Evolutionary conservation across 768 basidiomycete species (phyloP), one percentile per base, ranked within the genome.

Genomic region (Leccinum incarnatum): DNA sequence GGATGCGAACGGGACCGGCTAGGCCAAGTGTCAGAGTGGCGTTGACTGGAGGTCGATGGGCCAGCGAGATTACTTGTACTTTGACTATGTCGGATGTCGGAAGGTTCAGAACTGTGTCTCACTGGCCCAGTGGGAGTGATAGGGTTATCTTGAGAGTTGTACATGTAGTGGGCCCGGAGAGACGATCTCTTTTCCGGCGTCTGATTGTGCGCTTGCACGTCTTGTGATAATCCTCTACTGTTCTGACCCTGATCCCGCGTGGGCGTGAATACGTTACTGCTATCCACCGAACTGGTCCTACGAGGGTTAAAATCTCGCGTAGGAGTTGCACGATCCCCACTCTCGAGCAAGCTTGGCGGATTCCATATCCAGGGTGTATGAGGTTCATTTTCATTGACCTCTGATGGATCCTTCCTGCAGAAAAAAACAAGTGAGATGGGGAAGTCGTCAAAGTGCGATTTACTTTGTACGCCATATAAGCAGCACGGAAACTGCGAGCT

Each of bases 281-380:
- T 54, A 12, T 72, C 72, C 37, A 51, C 60, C n/a, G 71, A 70
- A 51, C 64, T 58, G 23, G 57, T 54, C 25, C 67, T 62, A 17
- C 67, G 72, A 11, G 54, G 48, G 21, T 66, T 62, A 37, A 69
- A 70, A 58, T 73, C 71, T 23, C 64, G 63, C 17, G 72, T 64
- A 0, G 71, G 71, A 0, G 71, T 71, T 21, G 70, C 69, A 17
- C 71, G 69, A 59, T 70, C 65, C 7, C 52, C 62, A 29, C 6
- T 62, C 40, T 75, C 66, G 7, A 71, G 67, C 21, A 85, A 73
- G 57, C 74, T 73, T 36, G 78, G 67, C 25, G 86, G 82, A 70
- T 79, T 84, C 89, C 89, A 91, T 56, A 89, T 79, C 88, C 88
- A 91, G 8, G 89, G 89, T 0, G 89, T 89, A 14, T 80, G 76